Conservation (phyloP, 2,329 filamentous ascomycete genomes). For the Albophoma yamanashiensis region DNA sequence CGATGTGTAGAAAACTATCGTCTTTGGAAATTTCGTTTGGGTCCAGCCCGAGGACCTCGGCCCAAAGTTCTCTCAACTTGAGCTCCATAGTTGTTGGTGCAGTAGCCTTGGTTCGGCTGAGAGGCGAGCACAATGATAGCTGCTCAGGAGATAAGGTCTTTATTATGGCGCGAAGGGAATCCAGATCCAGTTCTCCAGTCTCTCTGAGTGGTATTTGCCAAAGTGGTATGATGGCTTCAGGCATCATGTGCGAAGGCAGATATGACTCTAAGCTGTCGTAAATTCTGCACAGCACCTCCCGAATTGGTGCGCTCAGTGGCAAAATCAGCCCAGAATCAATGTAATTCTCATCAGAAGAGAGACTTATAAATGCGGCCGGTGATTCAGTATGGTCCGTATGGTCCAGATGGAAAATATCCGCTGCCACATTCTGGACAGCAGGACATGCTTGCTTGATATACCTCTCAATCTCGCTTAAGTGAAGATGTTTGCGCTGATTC, state of each 20-base stretch:
- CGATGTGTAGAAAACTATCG: background rate
- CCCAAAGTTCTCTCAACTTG: background rate
- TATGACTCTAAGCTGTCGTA: background rate
- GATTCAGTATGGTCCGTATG: background rate
- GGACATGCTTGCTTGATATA: background rate
- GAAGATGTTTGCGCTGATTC: background rate
- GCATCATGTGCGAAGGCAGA: background rate
- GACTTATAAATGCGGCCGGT: background rate
- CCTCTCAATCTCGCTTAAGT: background rate
- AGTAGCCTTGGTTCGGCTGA: background rate
- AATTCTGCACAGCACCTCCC: background rate
- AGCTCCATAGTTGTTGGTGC: background rate
- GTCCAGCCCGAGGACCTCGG: background rate
- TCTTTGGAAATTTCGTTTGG: background rate
- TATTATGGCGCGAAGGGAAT: background rate
- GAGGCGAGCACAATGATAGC: background rate
- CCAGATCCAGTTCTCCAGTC: background rate
- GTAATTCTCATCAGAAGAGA: background rate
- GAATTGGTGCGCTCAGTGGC: background rate
- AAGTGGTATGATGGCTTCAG: background rate
- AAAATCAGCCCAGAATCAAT: background rate
- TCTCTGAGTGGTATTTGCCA: background rate
- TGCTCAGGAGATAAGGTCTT: background rate
- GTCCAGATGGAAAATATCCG: background rate
- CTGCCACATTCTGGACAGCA: background rate